phyloP scores from a whole-genome alignment of 305 asterid species.

The Fraxinus greggii region DNA sequence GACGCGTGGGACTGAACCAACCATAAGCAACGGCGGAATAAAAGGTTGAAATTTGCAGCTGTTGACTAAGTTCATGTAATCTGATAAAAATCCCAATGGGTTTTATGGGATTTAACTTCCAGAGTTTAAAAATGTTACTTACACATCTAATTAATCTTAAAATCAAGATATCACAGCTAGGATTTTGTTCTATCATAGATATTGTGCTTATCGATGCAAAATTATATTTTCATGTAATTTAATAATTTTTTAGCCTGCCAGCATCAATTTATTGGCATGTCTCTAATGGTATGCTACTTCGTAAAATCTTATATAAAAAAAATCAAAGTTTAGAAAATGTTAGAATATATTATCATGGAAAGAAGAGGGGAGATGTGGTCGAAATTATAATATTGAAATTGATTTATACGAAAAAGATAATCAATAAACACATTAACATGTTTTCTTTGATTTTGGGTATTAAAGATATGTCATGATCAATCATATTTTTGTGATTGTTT shows the following conservation, averaged over 20 bases:
- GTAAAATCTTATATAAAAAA: not conserved
- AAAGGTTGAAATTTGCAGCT: slow-evolving; percentile 31
- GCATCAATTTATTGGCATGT: not conserved
- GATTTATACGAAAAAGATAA: not conserved
- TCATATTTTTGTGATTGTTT: not conserved
- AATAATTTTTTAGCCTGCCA: not conserved
- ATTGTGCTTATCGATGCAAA: slow-evolving; percentile 12
- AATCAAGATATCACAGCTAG: slow-evolving; percentile 54
- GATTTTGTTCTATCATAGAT: slow-evolving; percentile 29
- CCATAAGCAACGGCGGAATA: slow-evolving; percentile 42
- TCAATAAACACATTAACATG: not conserved
- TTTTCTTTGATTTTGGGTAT: not conserved
- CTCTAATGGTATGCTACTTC: not conserved
- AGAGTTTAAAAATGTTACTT: not conserved
- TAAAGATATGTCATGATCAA: not conserved
- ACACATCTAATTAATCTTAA: not conserved
- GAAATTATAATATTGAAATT: not conserved
- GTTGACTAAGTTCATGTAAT: slow-evolving; percentile 41
- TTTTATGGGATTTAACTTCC: slow-evolving; percentile 13
- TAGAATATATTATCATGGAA: not conserved
- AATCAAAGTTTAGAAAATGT: not conserved
- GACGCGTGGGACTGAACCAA: slow-evolving; percentile 32
- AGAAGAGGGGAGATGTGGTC: not conserved
- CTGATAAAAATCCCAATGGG: slow-evolving; percentile 5
- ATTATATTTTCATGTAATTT: slow-evolving; percentile 8